Conservation (phyloP, 2,329 filamentous ascomycete genomes). For the Colletotrichum abscissum region DNA sequence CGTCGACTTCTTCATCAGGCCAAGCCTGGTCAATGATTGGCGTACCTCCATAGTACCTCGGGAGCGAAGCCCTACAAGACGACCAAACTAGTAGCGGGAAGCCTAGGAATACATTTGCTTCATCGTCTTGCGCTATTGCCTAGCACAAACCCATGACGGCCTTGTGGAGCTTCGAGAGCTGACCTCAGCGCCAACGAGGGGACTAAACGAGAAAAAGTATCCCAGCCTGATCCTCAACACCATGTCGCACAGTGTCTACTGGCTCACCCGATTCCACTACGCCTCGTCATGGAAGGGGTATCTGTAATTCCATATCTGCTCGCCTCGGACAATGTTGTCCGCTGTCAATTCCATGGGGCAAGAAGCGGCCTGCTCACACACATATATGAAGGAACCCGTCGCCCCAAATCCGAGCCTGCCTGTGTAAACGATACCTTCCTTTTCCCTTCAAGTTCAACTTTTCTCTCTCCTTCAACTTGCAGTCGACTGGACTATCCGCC, state of each 20-base stretch:
- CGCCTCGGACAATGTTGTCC: neutral
- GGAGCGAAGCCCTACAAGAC: conserved; percentile 13
- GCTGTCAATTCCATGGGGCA: neutral
- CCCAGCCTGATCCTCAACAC: conserved; percentile 15
- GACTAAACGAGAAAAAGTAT: neutral
- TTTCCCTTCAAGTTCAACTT: neutral
- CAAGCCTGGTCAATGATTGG: conserved; percentile 10
- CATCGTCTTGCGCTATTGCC: conserved; percentile 12
- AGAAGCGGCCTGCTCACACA: neutral
- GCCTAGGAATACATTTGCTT: conserved; percentile 11
- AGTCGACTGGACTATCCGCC: neutral
- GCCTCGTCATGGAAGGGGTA: conserved; percentile 7
- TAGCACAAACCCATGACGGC: conserved; percentile 17
- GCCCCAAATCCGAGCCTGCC: neutral
- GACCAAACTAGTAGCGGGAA: conserved; percentile 21
- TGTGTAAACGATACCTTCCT: neutral
- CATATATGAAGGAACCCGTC: conserved; percentile 18
- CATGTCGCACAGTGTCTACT: neutral
- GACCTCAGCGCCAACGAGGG: conserved; percentile 27
- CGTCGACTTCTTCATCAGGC: conserved; percentile 11
- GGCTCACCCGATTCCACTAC: neutral
- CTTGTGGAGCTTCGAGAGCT: conserved; percentile 24
- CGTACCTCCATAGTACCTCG: conserved; percentile 5
- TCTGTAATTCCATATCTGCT: neutral
- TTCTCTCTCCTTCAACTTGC: neutral